Base-by-base conservation (phyloP, 1,284 basidiomycete genomes). In the Blastosporella zonata region DNA sequence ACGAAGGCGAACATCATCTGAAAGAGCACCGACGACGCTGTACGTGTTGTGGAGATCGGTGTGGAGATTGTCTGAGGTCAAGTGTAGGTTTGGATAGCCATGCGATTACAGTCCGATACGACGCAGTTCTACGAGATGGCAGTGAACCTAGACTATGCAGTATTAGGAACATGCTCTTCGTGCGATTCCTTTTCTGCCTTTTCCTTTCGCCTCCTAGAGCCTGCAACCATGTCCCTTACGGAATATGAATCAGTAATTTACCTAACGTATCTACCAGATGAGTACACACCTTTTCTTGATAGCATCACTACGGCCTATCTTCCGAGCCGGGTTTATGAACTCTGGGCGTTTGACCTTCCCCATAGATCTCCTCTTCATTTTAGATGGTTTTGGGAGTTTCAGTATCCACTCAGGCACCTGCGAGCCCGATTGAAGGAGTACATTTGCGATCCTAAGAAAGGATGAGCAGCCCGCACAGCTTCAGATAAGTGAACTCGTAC, bases 391-490 rank as follows among this genome's bases (percentile, higher is more conserved):
- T 18, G 86, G 88, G 34, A 97, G 74, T 58, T 88, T 86, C 25
- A 88, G 63, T 59, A 96, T 95, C 90, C 93, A 97, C 18, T 92
- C 89, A 0, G 94, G 90, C 1, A 97, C 93, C 1, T 77, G 68
- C 58, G 89, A 94, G 12, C 93, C 94, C 1, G 92, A 93, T 60
- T 94, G 87, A 17, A 90, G 75, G 58, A 99, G 82, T 13, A 98
- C 92, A 62, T 98, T 98, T 43, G 96, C 96, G 62, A 99, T 91
- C 39, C 92, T 93, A 55, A 38, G 45, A 50, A 46, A 33, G 54
- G 29, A 5, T 56, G 33, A 49, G 47, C 9, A 7, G 46, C 46
- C n/a, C n/a, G n/a, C 27, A 37, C 43, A 42, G 45, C 29, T 35
- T 46, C 44, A 40, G n/a, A 53, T 54, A 45, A 35, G 40, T 20